Percentiles rank a stretch among this genome's conserved stretches.
These are phyloP conservation scores for Nepenthes mirabilis DNA, from an alignment of 148 eudicot species.

Conservation along the genomic window DNA sequence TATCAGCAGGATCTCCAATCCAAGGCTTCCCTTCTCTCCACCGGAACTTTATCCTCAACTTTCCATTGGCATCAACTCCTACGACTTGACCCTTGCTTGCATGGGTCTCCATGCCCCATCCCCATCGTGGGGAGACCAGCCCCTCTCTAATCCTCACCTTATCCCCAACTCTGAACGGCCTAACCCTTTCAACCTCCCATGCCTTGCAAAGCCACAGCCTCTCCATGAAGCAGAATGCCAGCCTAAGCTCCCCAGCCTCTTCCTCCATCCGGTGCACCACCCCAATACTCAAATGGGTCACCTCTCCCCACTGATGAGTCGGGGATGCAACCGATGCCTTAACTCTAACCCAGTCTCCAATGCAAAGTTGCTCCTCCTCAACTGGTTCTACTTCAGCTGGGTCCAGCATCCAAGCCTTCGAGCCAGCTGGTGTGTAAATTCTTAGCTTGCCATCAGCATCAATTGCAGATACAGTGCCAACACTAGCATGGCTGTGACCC, in stretches of 20 bases:
- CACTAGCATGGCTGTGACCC: constrained; percentile 68
- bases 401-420: constrained; percentile 83
- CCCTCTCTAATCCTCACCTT: constrained; percentile 74
- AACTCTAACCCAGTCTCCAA: constrained; percentile 87
- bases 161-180: constrained; percentile 71
- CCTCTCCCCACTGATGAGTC: constrained; percentile 93
- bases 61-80: constrained; percentile 98
- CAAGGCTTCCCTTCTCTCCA: constrained; percentile 98
- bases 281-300: constrained; percentile 67
- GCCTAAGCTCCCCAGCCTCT: constrained; percentile 56
- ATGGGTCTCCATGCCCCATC: constrained; percentile 99
- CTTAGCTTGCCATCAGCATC: constrained; percentile 93
- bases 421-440: constrained; percentile 79
- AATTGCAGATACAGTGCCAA: constrained; percentile 70
- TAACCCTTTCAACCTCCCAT: constrained; percentile 58
- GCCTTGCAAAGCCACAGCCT: constrained; percentile 93
- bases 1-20: constrained; percentile 98
- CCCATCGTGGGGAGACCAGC: constrained; percentile 82
- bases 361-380: constrained; percentile 67
- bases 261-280: constrained; percentile 88
- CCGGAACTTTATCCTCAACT: constrained; percentile 71
- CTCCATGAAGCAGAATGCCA: constrained; percentile 81
- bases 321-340: constrained; percentile 48
- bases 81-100: constrained; percentile 85
- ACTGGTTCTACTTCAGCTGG: constrained; percentile 84